These are phyloP conservation scores for Artemisia argyi DNA, from an alignment of 129 eudicot genomes.

Conservation along the genomic window DNA sequence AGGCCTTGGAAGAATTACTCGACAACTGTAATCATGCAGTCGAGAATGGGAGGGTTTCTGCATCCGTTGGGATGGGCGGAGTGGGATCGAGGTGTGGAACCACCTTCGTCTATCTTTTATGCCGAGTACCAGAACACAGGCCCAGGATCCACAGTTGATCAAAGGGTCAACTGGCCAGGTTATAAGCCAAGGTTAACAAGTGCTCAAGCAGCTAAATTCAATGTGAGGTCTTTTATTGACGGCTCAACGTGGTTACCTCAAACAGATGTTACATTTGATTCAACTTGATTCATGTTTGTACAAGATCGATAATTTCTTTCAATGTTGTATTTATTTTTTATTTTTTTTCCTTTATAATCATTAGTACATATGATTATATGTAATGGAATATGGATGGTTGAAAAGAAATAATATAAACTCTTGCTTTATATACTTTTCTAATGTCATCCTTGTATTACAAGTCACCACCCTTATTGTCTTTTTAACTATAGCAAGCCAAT, in stretches of 20 bases:
- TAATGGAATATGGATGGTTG: too few species aligned
- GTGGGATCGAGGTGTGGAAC: conserved; percentile 54
- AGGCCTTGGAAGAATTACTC: conserved; percentile 79
- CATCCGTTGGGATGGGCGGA: conserved; percentile 59
- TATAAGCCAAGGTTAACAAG: conserved; percentile 37
- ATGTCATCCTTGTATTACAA: too few species aligned
- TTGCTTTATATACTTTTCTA: not conserved
- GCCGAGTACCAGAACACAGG: conserved; percentile 65
- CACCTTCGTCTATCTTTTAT: conserved; percentile 52
- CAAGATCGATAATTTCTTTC: not conserved
- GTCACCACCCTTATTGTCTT: too few species aligned
- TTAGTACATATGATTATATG: too few species aligned
- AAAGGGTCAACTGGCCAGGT: conserved; percentile 70
- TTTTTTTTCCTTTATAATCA: not conserved
- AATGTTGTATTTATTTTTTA: not conserved
- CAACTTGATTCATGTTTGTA: conserved; percentile 7
- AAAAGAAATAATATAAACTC: too few species aligned
- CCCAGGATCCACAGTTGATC: conserved; percentile 39
- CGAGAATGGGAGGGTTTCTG: conserved; percentile 51
- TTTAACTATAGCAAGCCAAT: not conserved
- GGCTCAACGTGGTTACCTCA: conserved; percentile 56
- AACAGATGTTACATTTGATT: conserved; percentile 39
- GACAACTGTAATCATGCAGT: conserved; percentile 62
- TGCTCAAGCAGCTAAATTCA: conserved; percentile 51
- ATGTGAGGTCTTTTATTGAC: conserved; percentile 44